Percentiles rank a stretch among this genome's conserved stretches.
phyloP scores from a whole-genome alignment of 169 alveolate genomes.

The Amoebophrya sp. region DNA sequence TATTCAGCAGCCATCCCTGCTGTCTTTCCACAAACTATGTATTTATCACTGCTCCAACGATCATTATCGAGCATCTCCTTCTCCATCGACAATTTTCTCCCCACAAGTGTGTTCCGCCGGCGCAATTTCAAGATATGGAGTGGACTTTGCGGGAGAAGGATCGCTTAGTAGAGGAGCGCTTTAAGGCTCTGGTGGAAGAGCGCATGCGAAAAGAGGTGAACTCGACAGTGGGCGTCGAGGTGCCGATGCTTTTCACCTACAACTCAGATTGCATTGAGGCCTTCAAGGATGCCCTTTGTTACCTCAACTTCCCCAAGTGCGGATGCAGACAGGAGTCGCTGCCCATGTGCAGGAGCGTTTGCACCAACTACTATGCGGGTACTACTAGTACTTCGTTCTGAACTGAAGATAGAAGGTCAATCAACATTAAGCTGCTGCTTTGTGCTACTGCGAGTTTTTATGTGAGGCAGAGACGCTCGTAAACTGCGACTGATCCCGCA shows the following conservation, averaged over 20 bases:
- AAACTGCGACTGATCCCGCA: too few species aligned
- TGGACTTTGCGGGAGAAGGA: neutral
- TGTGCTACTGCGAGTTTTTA: too few species aligned
- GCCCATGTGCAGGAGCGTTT: neutral
- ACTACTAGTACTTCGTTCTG: too few species aligned
- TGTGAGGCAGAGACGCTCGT: too few species aligned
- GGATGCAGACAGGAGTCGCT: neutral
- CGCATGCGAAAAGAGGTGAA: neutral
- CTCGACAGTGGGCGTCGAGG: neutral
- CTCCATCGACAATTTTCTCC: too few species aligned
- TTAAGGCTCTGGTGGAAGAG: neutral
- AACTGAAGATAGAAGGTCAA: too few species aligned
- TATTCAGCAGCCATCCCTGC: neutral
- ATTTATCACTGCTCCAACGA: too few species aligned
- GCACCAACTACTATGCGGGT: neutral
- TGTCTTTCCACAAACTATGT: neutral
- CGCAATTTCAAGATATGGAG: neutral
- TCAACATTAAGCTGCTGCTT: too few species aligned
- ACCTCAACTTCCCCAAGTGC: neutral
- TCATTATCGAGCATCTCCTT: too few species aligned
- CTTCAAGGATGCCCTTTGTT: neutral
- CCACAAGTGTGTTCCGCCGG: neutral
- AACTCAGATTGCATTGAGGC: neutral
- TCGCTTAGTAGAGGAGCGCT: neutral
- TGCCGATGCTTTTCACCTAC: neutral